Evolutionary conservation across 2,329 filamentous ascomycete species (phyloP), one percentile per base, ranked within the genome.

Genomic region (Furcasterigmium furcatum): DNA sequence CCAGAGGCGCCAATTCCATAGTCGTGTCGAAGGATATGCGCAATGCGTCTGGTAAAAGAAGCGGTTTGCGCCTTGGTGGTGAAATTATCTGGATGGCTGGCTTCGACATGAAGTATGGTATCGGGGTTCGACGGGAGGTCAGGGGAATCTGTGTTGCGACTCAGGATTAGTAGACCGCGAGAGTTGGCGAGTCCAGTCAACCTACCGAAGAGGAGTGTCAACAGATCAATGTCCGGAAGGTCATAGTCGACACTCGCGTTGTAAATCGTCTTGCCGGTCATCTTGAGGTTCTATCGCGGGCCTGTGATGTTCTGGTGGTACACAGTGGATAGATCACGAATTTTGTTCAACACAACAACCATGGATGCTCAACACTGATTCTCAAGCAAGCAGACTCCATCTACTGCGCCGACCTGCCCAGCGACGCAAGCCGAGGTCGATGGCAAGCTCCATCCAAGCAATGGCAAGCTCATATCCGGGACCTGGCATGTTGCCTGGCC

Each of bases 71-170:
- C 62, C 56, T 77, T 82, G 39, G 74, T 84, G 45, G 84, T 61
- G 44, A 59, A 55, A 43, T 74, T 69, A 14, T 63, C 63, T 1
- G 79, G 76, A 43, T 82, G 66, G 7, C 70, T 67, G 1, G 82
- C 81, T 52, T 82, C 79, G 41, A 72, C 67, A 56, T 84, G 78
- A 5, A 85, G 60, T 2, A 74, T 55, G 0, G 73, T 76, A 41
- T 79, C 67, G 39, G 79, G 72, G 21, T 69, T 55, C 16, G 63
- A 57, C 1, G 49, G 51, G 34, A 58, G 60, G 4, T 58, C 48
- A 22, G 64, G 48, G 14, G 60, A 68, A 14, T 74, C 71, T 71
- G 41, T 38, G 16, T 10, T 40, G 39, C 9, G n/a, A 32, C 30
- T n/a, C n/a, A n/a, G n/a, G n/a, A n/a, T n/a, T n/a, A n/a, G n/a